These are phyloP conservation scores for Prunus persica DNA, from an alignment of 306 rosid species.

Conservation along the genomic window Prunus_persica_NCBIv2 NC_034009.1:8191501-8192000, in stretches of 20 bases:
- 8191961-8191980: constrained; percentile 74
- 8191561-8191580: constrained; percentile 3
- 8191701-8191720: constrained; percentile 17
- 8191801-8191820: constrained; percentile 76
- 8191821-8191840: constrained; percentile 82
- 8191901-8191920: constrained; percentile 73
- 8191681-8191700: neutral
- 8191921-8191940: constrained; percentile 85
- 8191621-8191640: constrained; percentile 1
- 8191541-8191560: neutral
- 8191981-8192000: constrained; percentile 71
- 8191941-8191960: constrained; percentile 89
- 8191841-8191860: constrained; percentile 90
- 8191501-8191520: neutral
- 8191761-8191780: constrained; percentile 10
- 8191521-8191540: neutral
- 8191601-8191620: constrained; percentile 11
- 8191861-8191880: constrained; percentile 85
- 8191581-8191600: neutral
- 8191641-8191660: neutral
- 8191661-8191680: neutral
- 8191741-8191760: constrained; percentile 16
- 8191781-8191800: constrained; percentile 30
- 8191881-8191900: constrained; percentile 81
- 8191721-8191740: constrained; percentile 1